These are phyloP conservation scores for Pharus latifolius DNA, from an alignment of 176 grass and related monocot species.

Conservation along the genomic window DNA sequence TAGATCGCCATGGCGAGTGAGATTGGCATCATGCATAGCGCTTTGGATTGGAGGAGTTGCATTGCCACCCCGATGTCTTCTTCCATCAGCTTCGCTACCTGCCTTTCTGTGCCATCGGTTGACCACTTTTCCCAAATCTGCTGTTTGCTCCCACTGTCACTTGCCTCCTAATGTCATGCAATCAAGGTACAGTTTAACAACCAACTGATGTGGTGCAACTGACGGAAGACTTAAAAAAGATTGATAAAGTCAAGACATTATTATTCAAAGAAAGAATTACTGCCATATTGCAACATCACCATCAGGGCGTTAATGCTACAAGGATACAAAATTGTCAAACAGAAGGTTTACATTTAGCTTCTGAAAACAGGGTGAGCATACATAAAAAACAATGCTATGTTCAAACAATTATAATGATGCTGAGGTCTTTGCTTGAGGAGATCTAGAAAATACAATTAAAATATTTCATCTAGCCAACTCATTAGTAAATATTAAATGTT, in stretches of 20 bases:
- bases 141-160: slow-evolving; percentile 50
- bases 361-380: neutral
- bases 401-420: neutral
- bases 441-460: neutral
- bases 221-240: neutral
- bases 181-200: neutral
- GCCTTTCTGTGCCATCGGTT: slow-evolving; percentile 74
- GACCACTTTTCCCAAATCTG: slow-evolving; percentile 92
- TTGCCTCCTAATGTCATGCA: slow-evolving; percentile 48
- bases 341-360: neutral
- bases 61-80: slow-evolving; percentile 76
- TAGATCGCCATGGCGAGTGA: slow-evolving; percentile 90
- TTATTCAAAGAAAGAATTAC: neutral
- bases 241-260: neutral
- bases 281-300: neutral
- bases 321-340: neutral
- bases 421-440: neutral
- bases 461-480: neutral
- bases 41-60: slow-evolving; percentile 93
- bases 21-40: slow-evolving; percentile 88
- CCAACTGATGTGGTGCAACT: neutral
- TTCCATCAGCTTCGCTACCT: slow-evolving; percentile 88
- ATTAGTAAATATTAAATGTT: slow-evolving; percentile 13
- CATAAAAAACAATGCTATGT: neutral
- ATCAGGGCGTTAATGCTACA: neutral